Conservation (phyloP, 306 rosid genomes). For the Inga oerstediana region DNA sequence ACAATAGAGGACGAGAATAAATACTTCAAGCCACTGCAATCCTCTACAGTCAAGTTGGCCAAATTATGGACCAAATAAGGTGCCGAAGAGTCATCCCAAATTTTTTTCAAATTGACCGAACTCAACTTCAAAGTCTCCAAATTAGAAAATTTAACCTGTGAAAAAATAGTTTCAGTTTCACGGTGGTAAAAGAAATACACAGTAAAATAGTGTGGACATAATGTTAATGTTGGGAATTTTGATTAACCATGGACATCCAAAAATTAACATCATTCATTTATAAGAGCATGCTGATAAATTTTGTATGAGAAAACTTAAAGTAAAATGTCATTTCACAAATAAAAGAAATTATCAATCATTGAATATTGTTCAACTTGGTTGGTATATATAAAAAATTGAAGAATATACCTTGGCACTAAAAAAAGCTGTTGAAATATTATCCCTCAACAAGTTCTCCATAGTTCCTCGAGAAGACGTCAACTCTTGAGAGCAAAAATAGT, state of each 20-base stretch:
- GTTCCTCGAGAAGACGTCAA: neutral
- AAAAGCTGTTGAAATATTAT: neutral
- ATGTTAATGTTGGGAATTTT: too few relatives aligned
- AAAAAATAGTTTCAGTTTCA: neutral
- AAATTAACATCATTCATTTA: neutral
- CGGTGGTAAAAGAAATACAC: neutral
- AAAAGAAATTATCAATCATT: too few relatives aligned
- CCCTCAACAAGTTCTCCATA: neutral
- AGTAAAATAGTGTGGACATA: too few relatives aligned
- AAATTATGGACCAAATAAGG: neutral
- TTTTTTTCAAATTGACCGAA: neutral
- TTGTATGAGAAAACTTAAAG: too few relatives aligned
- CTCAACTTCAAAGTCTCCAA: neutral
- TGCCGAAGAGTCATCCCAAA: neutral
- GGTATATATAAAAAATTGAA: neutral
- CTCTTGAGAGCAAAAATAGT: neutral
- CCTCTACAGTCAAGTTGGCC: neutral
- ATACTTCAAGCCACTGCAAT: neutral
- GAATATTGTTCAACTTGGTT: neutral
- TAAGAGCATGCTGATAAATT: neutral
- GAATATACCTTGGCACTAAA: neutral
- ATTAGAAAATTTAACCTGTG: neutral
- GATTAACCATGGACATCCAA: too few relatives aligned
- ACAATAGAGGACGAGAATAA: neutral
- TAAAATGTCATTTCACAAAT: too few relatives aligned